Evolutionary conservation across 352 stramenopile species (phyloP).

Genomic region (Globisporangium rhizosaccharum): DNA sequence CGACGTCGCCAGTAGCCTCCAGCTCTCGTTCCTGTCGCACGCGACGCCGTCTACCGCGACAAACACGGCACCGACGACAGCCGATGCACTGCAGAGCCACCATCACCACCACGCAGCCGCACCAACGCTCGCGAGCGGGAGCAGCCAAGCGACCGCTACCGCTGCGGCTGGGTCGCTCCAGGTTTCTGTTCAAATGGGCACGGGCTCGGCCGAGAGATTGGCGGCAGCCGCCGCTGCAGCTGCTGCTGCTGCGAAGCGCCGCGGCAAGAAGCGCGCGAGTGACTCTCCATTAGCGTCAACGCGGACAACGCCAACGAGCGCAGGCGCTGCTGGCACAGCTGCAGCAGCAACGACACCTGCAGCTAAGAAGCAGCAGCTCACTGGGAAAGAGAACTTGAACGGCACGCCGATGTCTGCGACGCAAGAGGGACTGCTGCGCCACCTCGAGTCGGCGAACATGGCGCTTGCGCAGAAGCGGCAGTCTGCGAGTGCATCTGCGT

Average conservation of each 20-base stretch:
- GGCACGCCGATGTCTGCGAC: constrained; percentile 41
- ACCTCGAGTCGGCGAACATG: constrained; percentile 71
- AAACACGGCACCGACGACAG: constrained; percentile 9
- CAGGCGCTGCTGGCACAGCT: neutral
- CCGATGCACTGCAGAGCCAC: constrained; percentile 7
- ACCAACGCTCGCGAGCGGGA: constrained; percentile 1
- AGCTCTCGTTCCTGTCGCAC: constrained; percentile 29
- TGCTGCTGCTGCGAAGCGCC: constrained; percentile 23
- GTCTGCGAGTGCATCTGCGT: constrained; percentile 3
- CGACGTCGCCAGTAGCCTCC: constrained; percentile 23
- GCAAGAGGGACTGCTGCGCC: constrained; percentile 53
- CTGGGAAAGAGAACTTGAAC: constrained; percentile 18
- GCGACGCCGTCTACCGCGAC: constrained; percentile 3
- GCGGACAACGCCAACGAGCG: constrained; percentile 6
- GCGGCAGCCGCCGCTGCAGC: constrained; percentile 8
- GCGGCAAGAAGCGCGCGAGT: constrained; percentile 53
- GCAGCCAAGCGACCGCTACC: constrained; percentile 13
- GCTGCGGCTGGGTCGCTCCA: constrained; percentile 12
- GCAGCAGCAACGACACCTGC: constrained; percentile 12
- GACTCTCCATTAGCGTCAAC: constrained; percentile 22
- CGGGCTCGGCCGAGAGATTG: constrained; percentile 6
- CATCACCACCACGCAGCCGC: neutral
- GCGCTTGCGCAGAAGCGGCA: constrained; percentile 57
- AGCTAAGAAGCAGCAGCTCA: constrained; percentile 23
- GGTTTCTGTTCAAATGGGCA: constrained; percentile 12